Evolutionary conservation across 2,329 filamentous ascomycete genomes (phyloP).

Genomic region (Phaeosphaeriaceae sp.): DNA sequence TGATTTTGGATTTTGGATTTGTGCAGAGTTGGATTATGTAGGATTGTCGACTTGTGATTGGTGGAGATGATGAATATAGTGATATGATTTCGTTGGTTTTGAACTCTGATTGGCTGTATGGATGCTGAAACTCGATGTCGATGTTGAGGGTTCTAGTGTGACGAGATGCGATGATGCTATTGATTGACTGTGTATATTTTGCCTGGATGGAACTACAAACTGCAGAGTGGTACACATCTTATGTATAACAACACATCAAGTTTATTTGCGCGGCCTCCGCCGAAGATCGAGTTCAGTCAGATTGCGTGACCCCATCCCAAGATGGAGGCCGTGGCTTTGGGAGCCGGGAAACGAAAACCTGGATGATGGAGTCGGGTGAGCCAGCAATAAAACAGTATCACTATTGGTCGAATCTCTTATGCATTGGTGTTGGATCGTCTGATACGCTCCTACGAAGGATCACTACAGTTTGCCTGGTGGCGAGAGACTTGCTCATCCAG

Average conservation of each 20-base stretch:
- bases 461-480: conserved; percentile 18
- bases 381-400: not conserved
- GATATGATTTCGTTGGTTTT: conserved; percentile 2
- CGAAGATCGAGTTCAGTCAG: conserved; percentile 2
- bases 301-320: conserved; percentile 9
- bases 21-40: not conserved
- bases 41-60: not conserved
- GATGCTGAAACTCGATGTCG: not conserved
- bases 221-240: conserved; percentile 3
- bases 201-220: conserved; percentile 10
- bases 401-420: conserved; percentile 11
- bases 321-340: too few relatives aligned
- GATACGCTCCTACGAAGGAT: conserved; percentile 12
- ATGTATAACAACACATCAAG: conserved; percentile 4
- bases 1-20: conserved; percentile 9
- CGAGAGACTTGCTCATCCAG: conserved; percentile 20
- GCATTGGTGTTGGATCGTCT: conserved; percentile 16
- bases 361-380: conserved; percentile 17
- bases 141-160: not conserved
- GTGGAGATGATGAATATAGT: not conserved
- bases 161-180: too few relatives aligned
- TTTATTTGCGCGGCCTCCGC: not conserved
- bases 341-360: not conserved
- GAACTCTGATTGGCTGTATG: not conserved
- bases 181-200: conserved; percentile 5